These are phyloP conservation scores for Cryomyces antarcticus DNA, from an alignment of 495 filamentous ascomycete genomes.

Conservation along the genomic window DNA sequence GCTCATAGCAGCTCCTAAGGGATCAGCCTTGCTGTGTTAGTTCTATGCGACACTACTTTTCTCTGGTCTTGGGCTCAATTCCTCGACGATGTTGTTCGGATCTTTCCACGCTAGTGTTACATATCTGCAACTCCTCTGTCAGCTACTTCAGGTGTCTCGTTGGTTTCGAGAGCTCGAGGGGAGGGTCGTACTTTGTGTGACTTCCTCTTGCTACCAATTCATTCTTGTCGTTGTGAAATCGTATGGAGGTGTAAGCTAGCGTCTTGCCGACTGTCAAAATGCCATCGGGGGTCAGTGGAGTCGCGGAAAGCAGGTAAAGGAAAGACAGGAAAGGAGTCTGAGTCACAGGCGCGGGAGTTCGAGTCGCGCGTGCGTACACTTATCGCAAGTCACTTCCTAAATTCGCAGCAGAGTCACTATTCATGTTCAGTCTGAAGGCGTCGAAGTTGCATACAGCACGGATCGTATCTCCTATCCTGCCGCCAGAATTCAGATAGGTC, in stretches of 20 bases:
- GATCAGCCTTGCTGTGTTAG: too few species aligned
- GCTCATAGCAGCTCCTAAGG: too few species aligned
- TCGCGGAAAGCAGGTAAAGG: neutral
- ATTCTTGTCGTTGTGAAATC: conserved; percentile 55
- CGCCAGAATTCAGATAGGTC: conserved; percentile 75
- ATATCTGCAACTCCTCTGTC: conserved; percentile 9
- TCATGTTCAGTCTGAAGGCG: conserved; percentile 7
- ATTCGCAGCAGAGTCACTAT: conserved; percentile 10
- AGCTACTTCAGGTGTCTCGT: neutral
- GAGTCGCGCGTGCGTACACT: conserved; percentile 33
- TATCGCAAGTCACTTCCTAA: conserved; percentile 59
- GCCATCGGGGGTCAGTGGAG: neutral
- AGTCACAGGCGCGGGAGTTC: neutral
- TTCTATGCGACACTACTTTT: neutral
- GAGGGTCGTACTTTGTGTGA: conserved; percentile 61
- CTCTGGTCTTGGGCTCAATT: conserved; percentile 10
- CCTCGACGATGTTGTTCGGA: conserved; percentile 19
- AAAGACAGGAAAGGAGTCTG: neutral
- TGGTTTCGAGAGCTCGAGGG: too few species aligned
- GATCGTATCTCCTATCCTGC: conserved; percentile 60
- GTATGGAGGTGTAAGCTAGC: conserved; percentile 68
- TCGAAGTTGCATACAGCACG: conserved; percentile 25
- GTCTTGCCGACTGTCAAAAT: conserved; percentile 63
- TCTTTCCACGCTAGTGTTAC: conserved; percentile 22
- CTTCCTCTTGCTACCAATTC: conserved; percentile 74